Conservation (phyloP, 2,329 filamentous ascomycete species). For the Cladorrhinum sp. region DNA sequence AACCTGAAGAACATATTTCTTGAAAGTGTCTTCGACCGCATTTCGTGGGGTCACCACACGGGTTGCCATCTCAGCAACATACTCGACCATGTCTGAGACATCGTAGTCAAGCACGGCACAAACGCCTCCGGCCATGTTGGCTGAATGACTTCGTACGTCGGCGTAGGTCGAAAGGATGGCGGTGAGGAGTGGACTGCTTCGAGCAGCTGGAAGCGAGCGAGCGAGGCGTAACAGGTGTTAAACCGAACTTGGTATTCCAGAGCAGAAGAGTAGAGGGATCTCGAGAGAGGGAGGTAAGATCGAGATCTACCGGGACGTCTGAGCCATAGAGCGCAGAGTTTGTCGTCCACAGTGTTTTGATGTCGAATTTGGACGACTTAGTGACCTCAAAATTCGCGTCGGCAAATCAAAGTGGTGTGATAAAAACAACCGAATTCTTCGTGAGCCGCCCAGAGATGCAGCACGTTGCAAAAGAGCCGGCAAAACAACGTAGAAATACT, state of each 20-base stretch:
- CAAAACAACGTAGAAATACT: constrained; percentile 13
- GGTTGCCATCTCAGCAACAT: constrained; percentile 83
- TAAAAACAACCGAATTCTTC: background rate
- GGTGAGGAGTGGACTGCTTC: constrained; percentile 37
- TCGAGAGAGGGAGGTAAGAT: constrained; percentile 24
- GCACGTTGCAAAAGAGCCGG: background rate
- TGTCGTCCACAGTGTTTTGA: constrained; percentile 9
- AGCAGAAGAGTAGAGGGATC: constrained; percentile 37
- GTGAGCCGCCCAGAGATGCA: background rate
- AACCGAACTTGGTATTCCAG: constrained; percentile 33
- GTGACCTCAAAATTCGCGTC: background rate
- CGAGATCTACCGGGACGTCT: constrained; percentile 36
- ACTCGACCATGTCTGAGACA: constrained; percentile 93
- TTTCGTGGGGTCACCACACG: constrained; percentile 54
- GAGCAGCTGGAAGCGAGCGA: constrained; percentile 35
- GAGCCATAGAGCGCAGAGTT: constrained; percentile 36
- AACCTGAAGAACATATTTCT: constrained; percentile 89
- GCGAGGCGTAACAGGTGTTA: constrained; percentile 29
- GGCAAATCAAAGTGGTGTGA: constrained; percentile 1
- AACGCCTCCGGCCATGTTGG: constrained; percentile 73
- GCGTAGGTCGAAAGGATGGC: constrained; percentile 20
- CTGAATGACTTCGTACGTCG: constrained; percentile 18
- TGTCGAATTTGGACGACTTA: background rate
- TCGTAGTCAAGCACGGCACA: constrained; percentile 95
- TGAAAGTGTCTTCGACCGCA: constrained; percentile 67